Conservation (phyloP, 306 rosid genomes). For the Fagus sylvatica region DNA sequence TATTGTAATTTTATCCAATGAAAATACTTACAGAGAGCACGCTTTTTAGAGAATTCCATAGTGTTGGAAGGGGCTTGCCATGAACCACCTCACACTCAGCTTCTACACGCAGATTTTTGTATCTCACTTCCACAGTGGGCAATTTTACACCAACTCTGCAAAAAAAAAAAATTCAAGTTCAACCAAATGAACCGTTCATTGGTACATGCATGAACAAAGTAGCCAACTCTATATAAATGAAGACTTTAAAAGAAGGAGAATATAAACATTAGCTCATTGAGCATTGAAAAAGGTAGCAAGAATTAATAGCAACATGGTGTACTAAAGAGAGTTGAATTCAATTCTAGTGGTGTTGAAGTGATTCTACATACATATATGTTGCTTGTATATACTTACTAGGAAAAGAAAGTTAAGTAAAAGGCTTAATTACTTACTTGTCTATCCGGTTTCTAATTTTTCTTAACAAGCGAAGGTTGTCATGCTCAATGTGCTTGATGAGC, state of each 20-base stretch:
- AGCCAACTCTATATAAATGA: too few relatives aligned
- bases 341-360: too few relatives aligned
- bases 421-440: constrained; percentile 30
- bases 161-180: background rate
- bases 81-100: constrained; percentile 47
- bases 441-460: constrained; percentile 36
- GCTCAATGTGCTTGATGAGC: constrained; percentile 48
- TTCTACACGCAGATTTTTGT: constrained; percentile 34
- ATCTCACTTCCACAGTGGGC: constrained; percentile 43
- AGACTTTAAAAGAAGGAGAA: too few relatives aligned
- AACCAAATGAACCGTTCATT: background rate
- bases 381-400: too few relatives aligned
- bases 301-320: too few relatives aligned
- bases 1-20: too few relatives aligned
- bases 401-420: background rate
- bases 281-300: too few relatives aligned
- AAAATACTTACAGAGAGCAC: too few relatives aligned
- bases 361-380: too few relatives aligned
- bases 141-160: constrained; percentile 42
- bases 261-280: too few relatives aligned
- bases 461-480: constrained; percentile 49
- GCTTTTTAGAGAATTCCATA: too few relatives aligned
- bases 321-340: too few relatives aligned
- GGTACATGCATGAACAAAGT: background rate
- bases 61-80: constrained; percentile 30